Evolutionary conservation across 140 eudicot species (phyloP), one percentile per base, ranked within the genome.

Genomic region (Oenanthe javanica): DNA sequence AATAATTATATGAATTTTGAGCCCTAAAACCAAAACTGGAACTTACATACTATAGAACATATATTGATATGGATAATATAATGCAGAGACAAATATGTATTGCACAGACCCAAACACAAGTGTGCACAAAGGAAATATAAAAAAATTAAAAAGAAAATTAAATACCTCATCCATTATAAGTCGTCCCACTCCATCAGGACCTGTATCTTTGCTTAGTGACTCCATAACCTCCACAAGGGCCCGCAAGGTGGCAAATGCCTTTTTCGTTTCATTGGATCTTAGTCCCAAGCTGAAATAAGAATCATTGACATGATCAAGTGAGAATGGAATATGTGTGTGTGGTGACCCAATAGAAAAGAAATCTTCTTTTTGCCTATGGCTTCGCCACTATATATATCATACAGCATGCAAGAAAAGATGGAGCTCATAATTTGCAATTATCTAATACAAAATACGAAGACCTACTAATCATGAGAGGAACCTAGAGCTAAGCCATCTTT

Each of bases 211-310:
- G 81, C 93, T 93, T 27, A 96, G 89, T 76, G 79, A 86, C 78
- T 96, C 97, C 99, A 96, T 83, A 57, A 96, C 99, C 87, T 96
- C 99, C 81, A 96, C 89, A 83, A 96, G 86, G 49, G 98, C 99
- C 91, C 97, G 88, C 89, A 96, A 80, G 72, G 98, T 96, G 61
- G 99, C 85, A 86, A 93, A 91, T 51, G 87, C 96, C 81, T 87
- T 91, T 75, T 80, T 90, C 81, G 86, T 93, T 85, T 92, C 91
- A 81, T 79, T 73, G 80, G 86, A 92, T 82, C 97, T 90, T 80
- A 83, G 64, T 80, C 86, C 93, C 84, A 88, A 84, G 74, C 92
- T 87, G 88, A 83, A 88, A 50, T 51, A 69, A 19, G 40, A 67
- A 79, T 36, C 49, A 70, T 40, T 16, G 23, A 40, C n/a, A 31